Conservation (phyloP, 495 filamentous ascomycete species). For the Aspergillus avenaceus region DNA sequence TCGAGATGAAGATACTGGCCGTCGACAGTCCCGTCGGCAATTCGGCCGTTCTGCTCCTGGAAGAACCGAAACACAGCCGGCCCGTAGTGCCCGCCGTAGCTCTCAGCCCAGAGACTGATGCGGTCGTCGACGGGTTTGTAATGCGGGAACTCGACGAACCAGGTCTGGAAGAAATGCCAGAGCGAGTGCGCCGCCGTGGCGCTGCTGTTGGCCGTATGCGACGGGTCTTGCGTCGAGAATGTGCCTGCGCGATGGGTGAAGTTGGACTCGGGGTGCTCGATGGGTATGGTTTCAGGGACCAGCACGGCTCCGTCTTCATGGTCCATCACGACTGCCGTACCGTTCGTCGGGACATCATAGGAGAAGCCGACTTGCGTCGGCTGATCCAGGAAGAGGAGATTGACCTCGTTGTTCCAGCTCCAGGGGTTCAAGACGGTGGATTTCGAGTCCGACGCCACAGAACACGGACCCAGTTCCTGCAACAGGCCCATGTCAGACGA, state of each 20-base stretch:
- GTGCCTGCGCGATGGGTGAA: constrained; percentile 48
- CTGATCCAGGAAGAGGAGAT: constrained; percentile 64
- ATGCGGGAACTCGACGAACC: constrained; percentile 41
- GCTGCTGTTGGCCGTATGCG: constrained; percentile 40
- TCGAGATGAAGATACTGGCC: constrained; percentile 23
- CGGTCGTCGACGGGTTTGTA: constrained; percentile 42
- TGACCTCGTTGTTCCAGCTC: constrained; percentile 60
- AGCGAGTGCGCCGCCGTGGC: constrained; percentile 38
- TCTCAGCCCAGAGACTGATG: constrained; percentile 38
- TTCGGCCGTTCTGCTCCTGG: constrained; percentile 51
- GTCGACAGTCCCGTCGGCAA: constrained; percentile 25
- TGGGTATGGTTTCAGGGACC: not conserved
- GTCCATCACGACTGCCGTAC: constrained; percentile 10
- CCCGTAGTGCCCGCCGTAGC: constrained; percentile 57
- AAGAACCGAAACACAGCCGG: constrained; percentile 55
- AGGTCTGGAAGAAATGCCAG: constrained; percentile 47
- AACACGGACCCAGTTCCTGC: constrained; percentile 60
- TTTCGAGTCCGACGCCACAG: constrained; percentile 47
- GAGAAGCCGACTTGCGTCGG: constrained; percentile 61
- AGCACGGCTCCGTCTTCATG: not conserved
- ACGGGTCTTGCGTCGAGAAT: constrained; percentile 36
- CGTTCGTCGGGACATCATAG: constrained; percentile 44
- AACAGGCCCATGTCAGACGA: constrained; percentile 60
- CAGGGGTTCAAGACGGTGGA: constrained; percentile 30
- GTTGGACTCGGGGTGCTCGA: constrained; percentile 40